Evolutionary conservation across 805 yeast species (phyloP).

Genomic region (Ogataea sp.): DNA sequence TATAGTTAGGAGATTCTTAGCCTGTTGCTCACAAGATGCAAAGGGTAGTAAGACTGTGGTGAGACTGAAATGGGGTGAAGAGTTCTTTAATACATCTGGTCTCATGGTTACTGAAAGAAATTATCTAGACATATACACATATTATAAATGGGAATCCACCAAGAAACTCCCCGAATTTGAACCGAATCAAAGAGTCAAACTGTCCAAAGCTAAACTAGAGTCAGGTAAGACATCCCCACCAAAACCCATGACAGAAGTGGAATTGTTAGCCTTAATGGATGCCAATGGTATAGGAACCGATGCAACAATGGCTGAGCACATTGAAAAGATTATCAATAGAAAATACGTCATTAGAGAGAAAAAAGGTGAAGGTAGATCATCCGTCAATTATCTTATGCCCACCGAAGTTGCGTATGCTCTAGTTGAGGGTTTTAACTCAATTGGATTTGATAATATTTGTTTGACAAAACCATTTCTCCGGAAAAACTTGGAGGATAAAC

Average conservation of each 20-base stretch:
- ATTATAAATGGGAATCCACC: constrained; percentile 68
- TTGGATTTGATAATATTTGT: constrained; percentile 63
- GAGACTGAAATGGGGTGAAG: constrained; percentile 69
- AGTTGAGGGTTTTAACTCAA: constrained; percentile 78
- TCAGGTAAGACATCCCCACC: constrained; percentile 83
- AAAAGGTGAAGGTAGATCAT: constrained; percentile 27
- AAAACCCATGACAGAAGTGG: constrained; percentile 79
- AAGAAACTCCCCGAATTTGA: constrained; percentile 57
- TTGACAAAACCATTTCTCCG: constrained; percentile 86
- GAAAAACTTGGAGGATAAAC: constrained; percentile 59
- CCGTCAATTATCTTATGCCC: constrained; percentile 52
- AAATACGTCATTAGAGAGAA: constrained; percentile 50
- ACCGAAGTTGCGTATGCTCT: constrained; percentile 78
- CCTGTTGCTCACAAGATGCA: constrained; percentile 90
- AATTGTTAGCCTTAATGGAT: constrained; percentile 89
- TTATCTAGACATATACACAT: constrained; percentile 73
- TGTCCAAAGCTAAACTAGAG: constrained; percentile 50
- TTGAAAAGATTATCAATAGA: constrained; percentile 65
- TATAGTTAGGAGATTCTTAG: constrained; percentile 77
- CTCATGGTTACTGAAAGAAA: constrained; percentile 64
- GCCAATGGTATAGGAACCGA: constrained; percentile 97
- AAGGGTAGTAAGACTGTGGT: constrained; percentile 62
- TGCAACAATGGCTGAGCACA: constrained; percentile 98
- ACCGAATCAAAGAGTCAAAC: constrained; percentile 46
- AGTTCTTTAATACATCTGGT: constrained; percentile 67